Base-by-base conservation (phyloP, 345 rosid genomes). In the Mangifera indica region DNA sequence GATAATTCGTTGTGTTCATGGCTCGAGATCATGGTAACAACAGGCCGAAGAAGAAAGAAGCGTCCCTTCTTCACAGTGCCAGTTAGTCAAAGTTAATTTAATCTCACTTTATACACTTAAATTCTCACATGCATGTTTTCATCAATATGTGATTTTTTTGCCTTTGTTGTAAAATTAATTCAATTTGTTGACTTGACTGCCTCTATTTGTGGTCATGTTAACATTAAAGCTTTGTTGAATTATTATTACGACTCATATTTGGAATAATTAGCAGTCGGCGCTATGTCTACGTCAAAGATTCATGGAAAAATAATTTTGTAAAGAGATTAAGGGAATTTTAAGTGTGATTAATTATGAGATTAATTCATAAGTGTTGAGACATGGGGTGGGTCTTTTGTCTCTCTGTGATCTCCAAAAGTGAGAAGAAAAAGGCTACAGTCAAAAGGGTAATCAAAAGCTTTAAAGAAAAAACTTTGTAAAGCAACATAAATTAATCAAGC, bases 361-460 rank as follows among this genome's bases (percentile, higher is more conserved):
- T 29, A 29, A 29, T 29, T 1, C 32, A 29, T 29, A 29, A 29
- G 32, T 29, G 3, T 1, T 29, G 32, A 29, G 32, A 29, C 32
- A 29, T 29, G 32, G 32, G 32, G n/a, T 56, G 77, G 77, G 71
- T 54, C 46, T 60, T 69, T 72, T 71, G 76, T 74, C 72, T 73
- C 68, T 65, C 49, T 37, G 42, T 37, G 42, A 64, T 70, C 73
- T 77, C 76, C 32, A 75, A 74, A 74, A 79, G 81, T n/a, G 24
- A 25, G 66, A 56, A 29, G 58, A 52, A 63, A 80, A 72, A 73
- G 82, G 67, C 74, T 63, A 65, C 63, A 74, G 86, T 83, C 86
- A 81, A 84, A 82, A 81, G 78, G 75, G 80, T 70, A 71, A 83
- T 74, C 73, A 1, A 29, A 29, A 29, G 32, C n/a, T 29, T 29